Base-by-base conservation (phyloP, 108 stramenopile genomes). In the Cyclostephanos tholiformis region DNA sequence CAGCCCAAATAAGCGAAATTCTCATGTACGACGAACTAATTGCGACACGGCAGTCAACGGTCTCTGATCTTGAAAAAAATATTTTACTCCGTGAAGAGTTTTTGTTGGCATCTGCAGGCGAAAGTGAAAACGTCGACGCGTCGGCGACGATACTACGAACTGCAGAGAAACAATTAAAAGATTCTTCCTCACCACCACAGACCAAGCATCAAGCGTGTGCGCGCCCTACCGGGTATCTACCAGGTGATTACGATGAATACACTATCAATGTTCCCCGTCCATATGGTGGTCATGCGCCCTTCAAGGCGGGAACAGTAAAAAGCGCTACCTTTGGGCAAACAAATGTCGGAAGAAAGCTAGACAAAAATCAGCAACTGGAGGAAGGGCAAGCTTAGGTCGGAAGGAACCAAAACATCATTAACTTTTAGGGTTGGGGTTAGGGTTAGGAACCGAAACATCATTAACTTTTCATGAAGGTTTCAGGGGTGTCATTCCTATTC, bases 21-120 rank as follows among this genome's bases (percentile, higher is more conserved):
- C 63, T 17, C 20, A 65, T 74, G 63, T 74, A 74, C 27, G 51
- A 65, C 19, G 49, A 65, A 13, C 64, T 74, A 10, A 55, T 74
- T 55, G 63, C 43, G 27, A 26, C 64, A 0, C 0, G 56, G 23
- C 55, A 53, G 41, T n/a, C 44, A 2, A 59, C 44, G 11, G 65
- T 50, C 23, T 30, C 20, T 27, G 73, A 56, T 6, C 51, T 65
- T 8, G 38, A 65, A 7, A 10, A 19, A 20, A 49, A 63, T 41
- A 50, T 72, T 29, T 50, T 35, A 10, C 46, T 65, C 11, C 25
- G 53, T 23, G 63, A 48, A 26, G 1, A 65, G 17, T 63, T 74
- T 0, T 36, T 36, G 36, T 36, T 6, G 36, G 36, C 36, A 6
- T 6, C 4, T 36, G 50, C 25, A 44, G 20, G 5, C 63, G 20